Conservation (phyloP, 73 alveolate genomes). For the Paramecium primaurelia region DNA sequence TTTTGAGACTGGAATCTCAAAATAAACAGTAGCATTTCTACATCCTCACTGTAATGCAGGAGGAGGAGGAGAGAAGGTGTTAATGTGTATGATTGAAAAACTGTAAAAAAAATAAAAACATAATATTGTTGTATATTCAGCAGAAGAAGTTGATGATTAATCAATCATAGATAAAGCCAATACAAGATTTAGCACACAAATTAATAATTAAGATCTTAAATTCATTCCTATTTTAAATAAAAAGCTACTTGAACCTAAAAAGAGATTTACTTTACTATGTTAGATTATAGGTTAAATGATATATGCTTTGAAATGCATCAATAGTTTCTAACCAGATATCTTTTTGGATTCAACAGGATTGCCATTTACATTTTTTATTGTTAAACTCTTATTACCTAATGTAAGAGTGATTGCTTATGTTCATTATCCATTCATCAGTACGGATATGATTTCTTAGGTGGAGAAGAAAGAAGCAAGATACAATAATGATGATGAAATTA, state of each 20-base stretch:
- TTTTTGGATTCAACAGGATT: slow-evolving; percentile 39
- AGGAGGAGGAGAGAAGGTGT: slow-evolving; percentile 91
- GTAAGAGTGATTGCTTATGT: slow-evolving; percentile 83
- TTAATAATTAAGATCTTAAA: neutral
- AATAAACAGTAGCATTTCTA: neutral
- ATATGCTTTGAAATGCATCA: slow-evolving; percentile 15
- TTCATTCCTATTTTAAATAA: neutral
- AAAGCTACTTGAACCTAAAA: neutral
- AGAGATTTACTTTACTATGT: neutral
- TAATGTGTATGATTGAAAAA: slow-evolving; percentile 53
- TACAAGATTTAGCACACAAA: neutral
- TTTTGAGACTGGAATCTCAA: neutral
- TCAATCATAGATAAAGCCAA: neutral
- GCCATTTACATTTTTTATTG: neutral
- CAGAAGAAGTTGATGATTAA: neutral
- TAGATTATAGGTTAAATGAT: slow-evolving; percentile 18
- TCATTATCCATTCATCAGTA: slow-evolving; percentile 95
- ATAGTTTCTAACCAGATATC: neutral
- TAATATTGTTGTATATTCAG: neutral
- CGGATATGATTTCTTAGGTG: slow-evolving; percentile 80
- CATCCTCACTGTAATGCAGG: slow-evolving; percentile 76
- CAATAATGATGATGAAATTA: slow-evolving; percentile 73
- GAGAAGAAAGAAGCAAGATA: slow-evolving; percentile 49
- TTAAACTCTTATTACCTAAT: slow-evolving; percentile 45
- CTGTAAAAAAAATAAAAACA: neutral